Evolutionary conservation across 2,329 filamentous ascomycete species (phyloP).

Genomic region (Coniochaeta ligniaria): DNA sequence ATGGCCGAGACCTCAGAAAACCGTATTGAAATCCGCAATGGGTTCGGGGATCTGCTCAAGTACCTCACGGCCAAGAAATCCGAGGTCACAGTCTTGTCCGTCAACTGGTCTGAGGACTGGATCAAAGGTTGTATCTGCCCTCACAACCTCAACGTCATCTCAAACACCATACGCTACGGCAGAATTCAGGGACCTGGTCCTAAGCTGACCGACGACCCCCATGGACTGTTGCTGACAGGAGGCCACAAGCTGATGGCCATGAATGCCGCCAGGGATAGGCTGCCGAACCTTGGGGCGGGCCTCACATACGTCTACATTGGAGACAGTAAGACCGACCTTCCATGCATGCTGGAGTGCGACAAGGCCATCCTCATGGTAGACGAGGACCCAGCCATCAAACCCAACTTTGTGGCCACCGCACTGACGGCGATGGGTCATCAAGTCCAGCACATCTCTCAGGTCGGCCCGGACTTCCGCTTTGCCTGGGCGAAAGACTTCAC

Average conservation of each 20-base stretch:
- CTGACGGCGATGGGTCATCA: slow-evolving; percentile 27
- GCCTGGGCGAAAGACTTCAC: slow-evolving; percentile 36
- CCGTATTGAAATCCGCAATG: neutral
- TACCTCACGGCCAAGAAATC: neutral
- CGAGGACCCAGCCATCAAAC: slow-evolving; percentile 16
- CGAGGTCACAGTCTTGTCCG: neutral
- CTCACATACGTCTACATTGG: slow-evolving; percentile 43
- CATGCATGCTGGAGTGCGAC: slow-evolving; percentile 35
- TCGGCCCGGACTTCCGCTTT: slow-evolving; percentile 11
- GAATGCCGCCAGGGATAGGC: slow-evolving; percentile 16
- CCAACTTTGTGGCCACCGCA: slow-evolving; percentile 22
- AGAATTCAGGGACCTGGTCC: neutral
- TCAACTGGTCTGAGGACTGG: slow-evolving; percentile 1
- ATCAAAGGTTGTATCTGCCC: neutral
- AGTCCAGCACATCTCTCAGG: slow-evolving; percentile 27
- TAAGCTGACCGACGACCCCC: neutral
- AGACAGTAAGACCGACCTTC: slow-evolving; percentile 50
- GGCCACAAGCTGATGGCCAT: slow-evolving; percentile 36
- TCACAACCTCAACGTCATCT: neutral
- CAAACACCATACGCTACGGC: slow-evolving; percentile 37
- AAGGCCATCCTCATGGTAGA: slow-evolving; percentile 39
- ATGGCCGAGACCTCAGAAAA: neutral
- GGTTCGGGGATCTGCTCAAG: neutral
- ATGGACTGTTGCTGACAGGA: neutral
- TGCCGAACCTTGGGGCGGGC: slow-evolving; percentile 2